Evolutionary conservation across 2,329 filamentous ascomycete species (phyloP), one percentile per base, ranked within the genome.

Genomic region (Aspergillus costaricaensis): DNA sequence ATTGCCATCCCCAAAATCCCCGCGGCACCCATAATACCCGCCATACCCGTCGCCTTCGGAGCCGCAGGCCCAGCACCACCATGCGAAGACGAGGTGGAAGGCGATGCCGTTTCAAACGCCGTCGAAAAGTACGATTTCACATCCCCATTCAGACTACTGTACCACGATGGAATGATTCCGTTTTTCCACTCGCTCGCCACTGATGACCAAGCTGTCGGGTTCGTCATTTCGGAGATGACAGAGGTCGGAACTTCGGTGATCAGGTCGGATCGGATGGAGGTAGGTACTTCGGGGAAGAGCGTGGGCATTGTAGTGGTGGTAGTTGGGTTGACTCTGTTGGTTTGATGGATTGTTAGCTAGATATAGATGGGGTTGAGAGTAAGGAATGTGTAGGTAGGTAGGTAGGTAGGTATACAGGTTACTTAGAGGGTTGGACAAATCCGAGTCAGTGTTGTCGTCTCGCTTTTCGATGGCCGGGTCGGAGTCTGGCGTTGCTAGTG

Each of bases 101-200:
- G 41, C 17, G 41, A 44, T 21, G 39, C 58, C 10, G 32, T 41
- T 19, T 51, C 43, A 23, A 59, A 44, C 1, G 39, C 38, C 25
- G 44, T 57, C 10, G 65, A 59, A 15, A 70, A 15, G 57, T 69
- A 72, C 39, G 59, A 68, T 62, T 75, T 68, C 48, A 71, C 70
- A 21, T 63, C 65, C 15, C 60, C 47, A 3, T 71, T 71, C 2
- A 75, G 65, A 10, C 62, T 58, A 27, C 63, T 58, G 47, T 71
- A 74, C 72, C 72, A 74, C 23, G 52, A 55, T 1, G 72, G 70
- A 9, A 60, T 67, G 48, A 68, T 58, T 23, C 70, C 69, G n/a
- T 65, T 58, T 10, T 65, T 41, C 39, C 67, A 61, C 14, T 68
- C 70, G 30, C 60, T 64, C 21, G 63, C 43, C n/a, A 75, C 30